A percentile compares a stretch with the other conserved stretches of the same genome.
phyloP scores from a whole-genome alignment of 495 filamentous ascomycete species.

The Mytilinidion resinicola region DNA sequence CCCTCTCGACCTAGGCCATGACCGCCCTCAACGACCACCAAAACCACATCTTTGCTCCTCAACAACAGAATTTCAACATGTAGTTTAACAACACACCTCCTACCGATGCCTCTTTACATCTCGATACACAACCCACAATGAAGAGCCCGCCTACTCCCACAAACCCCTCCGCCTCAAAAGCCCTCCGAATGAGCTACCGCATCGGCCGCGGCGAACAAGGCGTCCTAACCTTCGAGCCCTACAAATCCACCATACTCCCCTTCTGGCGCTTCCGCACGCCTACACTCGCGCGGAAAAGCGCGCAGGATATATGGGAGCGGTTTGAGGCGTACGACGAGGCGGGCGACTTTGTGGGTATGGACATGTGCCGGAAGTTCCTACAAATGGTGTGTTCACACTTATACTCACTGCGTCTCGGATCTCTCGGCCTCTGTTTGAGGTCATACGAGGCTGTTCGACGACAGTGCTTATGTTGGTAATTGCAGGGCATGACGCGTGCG shows the following conservation, averaged over 20 bases:
- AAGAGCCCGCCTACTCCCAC: no score
- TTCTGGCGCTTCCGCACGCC: conserved; percentile 47
- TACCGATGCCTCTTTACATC: no score
- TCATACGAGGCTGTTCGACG: no score
- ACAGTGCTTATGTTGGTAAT: not conserved
- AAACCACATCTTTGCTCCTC: no score
- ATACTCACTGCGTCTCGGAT: not conserved
- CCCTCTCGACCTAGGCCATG: no score
- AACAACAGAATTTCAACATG: no score
- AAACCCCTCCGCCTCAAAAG: conserved; percentile 1
- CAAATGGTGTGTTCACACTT: conserved; percentile 38
- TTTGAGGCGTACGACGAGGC: conserved; percentile 39
- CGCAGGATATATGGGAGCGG: conserved; percentile 34
- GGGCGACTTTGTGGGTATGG: conserved; percentile 50
- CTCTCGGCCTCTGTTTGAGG: no score
- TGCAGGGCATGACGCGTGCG: conserved; percentile 44
- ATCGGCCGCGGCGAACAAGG: conserved; percentile 49
- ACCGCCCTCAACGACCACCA: no score
- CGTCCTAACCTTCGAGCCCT: conserved; percentile 49
- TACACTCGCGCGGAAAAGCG: conserved; percentile 38
- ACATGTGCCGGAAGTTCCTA: conserved; percentile 49
- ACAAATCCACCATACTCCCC: conserved; percentile 47
- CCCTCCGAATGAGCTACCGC: conserved; percentile 41
- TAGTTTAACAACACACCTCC: no score
- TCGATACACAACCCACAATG: no score